phyloP scores from a whole-genome alignment of 768 basidiomycete genomes.

The Lactarius pseudohatsudake region DNA sequence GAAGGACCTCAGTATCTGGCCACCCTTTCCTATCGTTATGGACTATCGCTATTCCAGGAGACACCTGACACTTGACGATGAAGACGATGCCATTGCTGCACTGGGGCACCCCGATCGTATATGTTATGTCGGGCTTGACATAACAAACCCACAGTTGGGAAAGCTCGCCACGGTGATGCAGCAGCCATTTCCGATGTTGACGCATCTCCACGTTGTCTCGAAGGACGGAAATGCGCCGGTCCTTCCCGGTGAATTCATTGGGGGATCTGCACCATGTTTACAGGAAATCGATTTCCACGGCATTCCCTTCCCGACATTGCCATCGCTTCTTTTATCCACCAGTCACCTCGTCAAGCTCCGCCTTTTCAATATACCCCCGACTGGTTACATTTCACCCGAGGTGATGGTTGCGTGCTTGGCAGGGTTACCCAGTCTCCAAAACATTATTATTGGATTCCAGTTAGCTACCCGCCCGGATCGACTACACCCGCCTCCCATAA shows the following conservation, averaged over 20 bases:
- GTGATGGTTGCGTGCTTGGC: not conserved
- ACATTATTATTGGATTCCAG: not conserved
- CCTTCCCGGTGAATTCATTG: too few relatives aligned
- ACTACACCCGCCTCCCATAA: not conserved
- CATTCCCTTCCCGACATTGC: not conserved
- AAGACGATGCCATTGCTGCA: not conserved
- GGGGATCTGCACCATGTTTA: not conserved
- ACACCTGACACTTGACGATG: not conserved
- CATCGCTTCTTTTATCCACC: not conserved
- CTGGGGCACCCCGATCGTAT: not conserved
- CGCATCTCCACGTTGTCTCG: not conserved
- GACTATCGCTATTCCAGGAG: not conserved
- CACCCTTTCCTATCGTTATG: not conserved
- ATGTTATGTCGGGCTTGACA: not conserved
- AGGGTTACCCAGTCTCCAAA: not conserved
- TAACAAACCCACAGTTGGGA: too few relatives aligned
- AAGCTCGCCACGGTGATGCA: not conserved
- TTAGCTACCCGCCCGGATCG: not conserved
- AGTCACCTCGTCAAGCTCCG: not conserved
- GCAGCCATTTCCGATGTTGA: not conserved
- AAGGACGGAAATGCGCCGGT: not conserved
- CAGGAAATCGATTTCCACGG: fast-evolving
- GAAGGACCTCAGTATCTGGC: not conserved
- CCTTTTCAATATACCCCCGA: not conserved
- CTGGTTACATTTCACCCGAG: not conserved